Evolutionary conservation across 495 filamentous ascomycete genomes (phyloP).

Genomic region (Tuber borchii): DNA sequence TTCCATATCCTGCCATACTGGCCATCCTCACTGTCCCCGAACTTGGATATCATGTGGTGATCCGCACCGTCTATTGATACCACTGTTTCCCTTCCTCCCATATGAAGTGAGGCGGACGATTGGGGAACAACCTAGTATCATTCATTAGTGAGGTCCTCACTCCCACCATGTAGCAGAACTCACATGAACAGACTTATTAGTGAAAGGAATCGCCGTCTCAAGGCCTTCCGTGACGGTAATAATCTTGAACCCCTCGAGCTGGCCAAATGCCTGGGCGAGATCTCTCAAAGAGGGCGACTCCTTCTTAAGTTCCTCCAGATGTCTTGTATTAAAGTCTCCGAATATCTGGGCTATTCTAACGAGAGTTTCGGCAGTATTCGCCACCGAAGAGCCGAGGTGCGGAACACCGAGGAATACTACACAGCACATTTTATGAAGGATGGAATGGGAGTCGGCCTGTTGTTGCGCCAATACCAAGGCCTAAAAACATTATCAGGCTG

Average conservation of each 20-base stretch:
- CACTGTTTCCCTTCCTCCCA: constrained; percentile 27
- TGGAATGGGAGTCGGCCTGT: constrained; percentile 10
- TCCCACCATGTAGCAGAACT: constrained; percentile 4
- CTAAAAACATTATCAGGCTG: constrained; percentile 10
- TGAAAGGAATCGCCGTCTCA: constrained; percentile 23
- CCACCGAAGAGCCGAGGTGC: constrained; percentile 26
- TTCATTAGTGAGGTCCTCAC: neutral
- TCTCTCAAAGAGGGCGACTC: constrained; percentile 25
- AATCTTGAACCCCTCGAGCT: constrained; percentile 27
- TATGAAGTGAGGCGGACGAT: constrained; percentile 24
- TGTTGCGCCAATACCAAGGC: constrained; percentile 23
- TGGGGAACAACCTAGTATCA: constrained; percentile 22
- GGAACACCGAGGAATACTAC: constrained; percentile 32
- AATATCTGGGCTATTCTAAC: constrained; percentile 29
- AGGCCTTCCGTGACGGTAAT: constrained; percentile 25
- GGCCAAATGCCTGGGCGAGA: constrained; percentile 22
- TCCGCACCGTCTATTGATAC: constrained; percentile 23
- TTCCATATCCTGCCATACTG: constrained; percentile 1
- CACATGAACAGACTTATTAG: constrained; percentile 25
- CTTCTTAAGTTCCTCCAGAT: constrained; percentile 23
- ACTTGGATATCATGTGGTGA: constrained; percentile 28
- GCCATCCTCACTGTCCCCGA: constrained; percentile 20
- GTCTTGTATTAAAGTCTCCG: constrained; percentile 16
- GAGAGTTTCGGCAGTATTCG: constrained; percentile 26
- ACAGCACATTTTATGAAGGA: constrained; percentile 23